phyloP scores from a whole-genome alignment of 768 basidiomycete genomes.

The Antrodiella citrinella region DNA sequence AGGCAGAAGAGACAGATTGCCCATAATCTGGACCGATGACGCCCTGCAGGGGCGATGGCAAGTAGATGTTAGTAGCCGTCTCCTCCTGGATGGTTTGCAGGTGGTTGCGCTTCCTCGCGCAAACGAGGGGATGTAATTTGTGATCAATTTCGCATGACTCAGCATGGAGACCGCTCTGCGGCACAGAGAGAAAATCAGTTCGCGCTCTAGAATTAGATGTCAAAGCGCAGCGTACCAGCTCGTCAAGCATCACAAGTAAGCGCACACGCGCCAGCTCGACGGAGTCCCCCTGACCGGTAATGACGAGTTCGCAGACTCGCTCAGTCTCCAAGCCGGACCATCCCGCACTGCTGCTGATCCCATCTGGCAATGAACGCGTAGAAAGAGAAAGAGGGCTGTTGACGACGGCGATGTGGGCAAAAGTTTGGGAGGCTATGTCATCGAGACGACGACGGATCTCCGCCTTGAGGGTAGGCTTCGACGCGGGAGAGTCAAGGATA shows the following conservation, averaged over 20 bases:
- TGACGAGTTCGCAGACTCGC: constrained; percentile 84
- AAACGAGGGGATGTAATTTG: constrained; percentile 86
- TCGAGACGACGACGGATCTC: constrained; percentile 83
- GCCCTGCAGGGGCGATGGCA: constrained; percentile 84
- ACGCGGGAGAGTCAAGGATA: constrained; percentile 79
- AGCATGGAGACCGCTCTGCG: constrained; percentile 81
- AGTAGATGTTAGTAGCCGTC: constrained; percentile 94
- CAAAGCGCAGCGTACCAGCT: constrained; percentile 56
- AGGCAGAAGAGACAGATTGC: constrained; percentile 29
- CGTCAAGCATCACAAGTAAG: constrained; percentile 89
- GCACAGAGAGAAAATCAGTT: too few relatives aligned
- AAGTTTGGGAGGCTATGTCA: constrained; percentile 88
- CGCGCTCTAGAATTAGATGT: too few relatives aligned
- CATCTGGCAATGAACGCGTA: constrained; percentile 69
- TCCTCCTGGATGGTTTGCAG: constrained; percentile 94
- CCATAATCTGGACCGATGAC: constrained; percentile 62
- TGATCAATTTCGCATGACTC: constrained; percentile 92
- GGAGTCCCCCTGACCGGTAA: constrained; percentile 82
- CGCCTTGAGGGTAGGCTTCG: constrained; percentile 71
- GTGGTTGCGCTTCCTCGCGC: constrained; percentile 78
- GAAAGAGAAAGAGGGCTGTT: constrained; percentile 74
- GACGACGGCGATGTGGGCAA: constrained; percentile 89
- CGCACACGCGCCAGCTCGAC: constrained; percentile 89
- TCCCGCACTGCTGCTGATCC: constrained; percentile 67
- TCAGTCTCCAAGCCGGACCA: constrained; percentile 93